Percentiles rank a stretch among this genome's conserved stretches.
These are phyloP conservation scores for Nemania sp. DNA, from an alignment of 2,329 filamentous ascomycete species.

Conservation along the genomic window DNA sequence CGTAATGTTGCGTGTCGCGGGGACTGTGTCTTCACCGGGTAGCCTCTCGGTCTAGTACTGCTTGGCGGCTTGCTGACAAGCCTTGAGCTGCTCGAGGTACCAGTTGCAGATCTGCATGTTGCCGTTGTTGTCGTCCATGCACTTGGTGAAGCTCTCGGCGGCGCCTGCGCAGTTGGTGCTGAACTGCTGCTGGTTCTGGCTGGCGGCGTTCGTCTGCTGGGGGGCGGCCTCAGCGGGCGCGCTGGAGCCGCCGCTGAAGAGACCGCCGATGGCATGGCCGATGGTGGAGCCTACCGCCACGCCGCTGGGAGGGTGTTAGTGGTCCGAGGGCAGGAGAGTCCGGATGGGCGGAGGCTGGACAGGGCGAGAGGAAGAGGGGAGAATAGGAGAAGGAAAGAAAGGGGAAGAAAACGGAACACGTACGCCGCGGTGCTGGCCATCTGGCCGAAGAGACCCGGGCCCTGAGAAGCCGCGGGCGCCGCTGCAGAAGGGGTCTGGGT, in stretches of 20 bases:
- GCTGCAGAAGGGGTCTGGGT: conserved; percentile 51
- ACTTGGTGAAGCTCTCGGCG: conserved; percentile 85
- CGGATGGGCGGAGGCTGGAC: too few species aligned
- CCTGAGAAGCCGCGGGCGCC: conserved; percentile 60
- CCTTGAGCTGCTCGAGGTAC: conserved; percentile 97
- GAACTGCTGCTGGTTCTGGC: conserved; percentile 57
- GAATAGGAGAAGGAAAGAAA: conserved; percentile 6
- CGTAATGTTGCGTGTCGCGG: too few species aligned
- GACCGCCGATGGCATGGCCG: conserved; percentile 89
- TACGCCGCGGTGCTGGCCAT: conserved; percentile 98
- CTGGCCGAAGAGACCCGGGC: conserved; percentile 89
- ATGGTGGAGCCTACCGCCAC: conserved; percentile 95
- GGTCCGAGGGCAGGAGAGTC: neutral
- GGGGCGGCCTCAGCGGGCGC: conserved; percentile 58
- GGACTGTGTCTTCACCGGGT: too few species aligned
- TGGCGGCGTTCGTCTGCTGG: conserved; percentile 53
- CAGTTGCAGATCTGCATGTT: conserved; percentile 96
- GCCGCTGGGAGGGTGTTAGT: conserved; percentile 64
- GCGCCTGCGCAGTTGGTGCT: conserved; percentile 76
- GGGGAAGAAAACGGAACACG: conserved; percentile 4
- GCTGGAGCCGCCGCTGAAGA: conserved; percentile 78
- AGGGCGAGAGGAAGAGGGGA: neutral
- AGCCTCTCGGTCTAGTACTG: conserved; percentile 59
- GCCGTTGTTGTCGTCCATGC: conserved; percentile 93
- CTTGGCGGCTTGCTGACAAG: conserved; percentile 78